These are phyloP conservation scores for Scedosporium minutisporum DNA, from an alignment of 2,329 filamentous ascomycete genomes.

Conservation along the genomic window DNA sequence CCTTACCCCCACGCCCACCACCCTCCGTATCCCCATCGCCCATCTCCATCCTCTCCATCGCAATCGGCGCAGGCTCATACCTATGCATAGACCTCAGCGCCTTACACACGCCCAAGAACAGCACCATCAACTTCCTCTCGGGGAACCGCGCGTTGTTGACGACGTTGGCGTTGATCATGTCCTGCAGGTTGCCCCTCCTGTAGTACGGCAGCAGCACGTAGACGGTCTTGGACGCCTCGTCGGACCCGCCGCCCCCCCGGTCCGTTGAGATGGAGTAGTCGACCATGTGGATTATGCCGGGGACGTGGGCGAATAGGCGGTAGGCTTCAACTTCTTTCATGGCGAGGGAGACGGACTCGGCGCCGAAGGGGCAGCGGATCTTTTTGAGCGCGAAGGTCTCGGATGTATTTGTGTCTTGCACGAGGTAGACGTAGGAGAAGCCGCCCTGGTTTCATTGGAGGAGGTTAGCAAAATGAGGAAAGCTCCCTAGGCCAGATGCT, in stretches of 20 bases:
- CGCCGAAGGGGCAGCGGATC: constrained; percentile 95
- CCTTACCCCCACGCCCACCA: constrained; percentile 26
- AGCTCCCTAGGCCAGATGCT: not conserved
- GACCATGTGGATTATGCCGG: constrained; percentile 77
- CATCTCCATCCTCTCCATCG: constrained; percentile 44
- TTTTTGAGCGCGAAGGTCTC: constrained; percentile 94
- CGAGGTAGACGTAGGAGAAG: constrained; percentile 98
- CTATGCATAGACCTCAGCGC: constrained; percentile 87
- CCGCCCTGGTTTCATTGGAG: constrained; percentile 54
- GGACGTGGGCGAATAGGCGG: constrained; percentile 71
- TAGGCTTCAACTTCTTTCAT: constrained; percentile 98
- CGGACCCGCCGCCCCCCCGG: constrained; percentile 45
- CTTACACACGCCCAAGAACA: constrained; percentile 87
- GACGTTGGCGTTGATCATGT: constrained; percentile 96
- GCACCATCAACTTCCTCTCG: constrained; percentile 73
- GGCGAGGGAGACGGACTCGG: constrained; percentile 88
- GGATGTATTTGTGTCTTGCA: constrained; percentile 77
- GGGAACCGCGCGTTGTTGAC: constrained; percentile 91
- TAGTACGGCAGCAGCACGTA: constrained; percentile 97
- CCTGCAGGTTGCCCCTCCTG: constrained; percentile 86
- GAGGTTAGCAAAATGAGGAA: not conserved
- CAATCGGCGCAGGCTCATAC: constrained; percentile 50
- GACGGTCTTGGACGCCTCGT: constrained; percentile 72
- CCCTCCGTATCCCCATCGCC: constrained; percentile 30
- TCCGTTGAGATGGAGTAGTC: constrained; percentile 78